Conservation (phyloP, 2,329 filamentous ascomycete genomes). For the Fusarium euwallaceae region DNA sequence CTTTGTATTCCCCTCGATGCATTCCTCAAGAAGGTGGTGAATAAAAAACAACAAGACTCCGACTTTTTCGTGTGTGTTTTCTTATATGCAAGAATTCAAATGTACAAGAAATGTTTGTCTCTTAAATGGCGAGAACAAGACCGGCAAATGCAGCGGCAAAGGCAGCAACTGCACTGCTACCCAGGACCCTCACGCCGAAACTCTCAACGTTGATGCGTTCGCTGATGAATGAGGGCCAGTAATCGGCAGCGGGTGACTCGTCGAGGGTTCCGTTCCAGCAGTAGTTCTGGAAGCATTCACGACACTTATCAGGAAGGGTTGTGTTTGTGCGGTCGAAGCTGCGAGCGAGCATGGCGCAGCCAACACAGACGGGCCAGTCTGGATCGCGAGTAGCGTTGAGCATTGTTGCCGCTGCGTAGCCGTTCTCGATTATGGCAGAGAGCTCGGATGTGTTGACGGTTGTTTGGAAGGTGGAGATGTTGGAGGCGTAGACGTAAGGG, state of each 20-base stretch:
- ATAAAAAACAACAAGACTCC: conserved; percentile 34
- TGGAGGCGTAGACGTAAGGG: conserved; percentile 82
- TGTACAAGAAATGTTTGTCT: neutral
- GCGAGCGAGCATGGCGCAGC: conserved; percentile 85
- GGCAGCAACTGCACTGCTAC: conserved; percentile 29
- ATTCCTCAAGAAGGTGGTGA: conserved; percentile 29
- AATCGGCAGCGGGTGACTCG: conserved; percentile 51
- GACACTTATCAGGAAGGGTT: conserved; percentile 77
- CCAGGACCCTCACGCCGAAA: conserved; percentile 30
- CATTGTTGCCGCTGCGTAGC: conserved; percentile 85
- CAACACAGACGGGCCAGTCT: conserved; percentile 86
- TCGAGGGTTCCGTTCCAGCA: conserved; percentile 89
- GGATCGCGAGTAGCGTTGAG: conserved; percentile 81
- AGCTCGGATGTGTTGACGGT: conserved; percentile 75
- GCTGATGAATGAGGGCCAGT: conserved; percentile 47
- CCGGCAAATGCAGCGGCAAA: conserved; percentile 38
- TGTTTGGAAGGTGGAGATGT: conserved; percentile 82
- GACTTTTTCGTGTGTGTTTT: conserved; percentile 3
- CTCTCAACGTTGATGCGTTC: conserved; percentile 45
- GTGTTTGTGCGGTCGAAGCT: conserved; percentile 80
- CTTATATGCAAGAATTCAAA: conserved; percentile 11
- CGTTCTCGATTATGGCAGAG: conserved; percentile 87
- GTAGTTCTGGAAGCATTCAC: conserved; percentile 81
- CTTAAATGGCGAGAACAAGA: conserved; percentile 36
- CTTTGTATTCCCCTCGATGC: conserved; percentile 21